phyloP scores from a whole-genome alignment of 2,329 filamentous ascomycete genomes.

The Rosellinia necatrix region DNA sequence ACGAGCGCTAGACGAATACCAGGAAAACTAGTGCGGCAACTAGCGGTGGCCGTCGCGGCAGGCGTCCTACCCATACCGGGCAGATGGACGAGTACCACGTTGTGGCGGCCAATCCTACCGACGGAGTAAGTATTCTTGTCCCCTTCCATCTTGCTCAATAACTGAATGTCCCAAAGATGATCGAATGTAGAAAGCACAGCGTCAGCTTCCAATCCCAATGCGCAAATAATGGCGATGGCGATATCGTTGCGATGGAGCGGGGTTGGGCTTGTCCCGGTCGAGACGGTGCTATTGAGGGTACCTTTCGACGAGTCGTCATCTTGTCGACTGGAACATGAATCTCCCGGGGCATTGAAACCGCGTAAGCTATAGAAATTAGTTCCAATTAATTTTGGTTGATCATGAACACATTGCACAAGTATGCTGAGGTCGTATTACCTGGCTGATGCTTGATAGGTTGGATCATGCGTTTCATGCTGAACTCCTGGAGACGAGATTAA shows the following conservation, averaged over 20 bases:
- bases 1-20: neutral
- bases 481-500: neutral
- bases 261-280: neutral
- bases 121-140: conserved; percentile 12
- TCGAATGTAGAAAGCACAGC: conserved; percentile 5
- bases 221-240: conserved; percentile 7
- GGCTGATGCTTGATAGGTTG: neutral
- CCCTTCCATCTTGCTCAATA: neutral
- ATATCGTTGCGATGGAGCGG: neutral
- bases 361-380: neutral
- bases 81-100: conserved; percentile 14
- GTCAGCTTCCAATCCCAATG: conserved; percentile 4
- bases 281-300: neutral
- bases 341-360: no score
- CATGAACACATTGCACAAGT: no score
- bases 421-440: conserved; percentile 9
- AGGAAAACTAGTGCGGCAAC: conserved; percentile 10
- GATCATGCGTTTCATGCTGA: neutral
- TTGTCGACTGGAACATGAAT: neutral
- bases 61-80: conserved; percentile 5
- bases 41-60: conserved; percentile 4
- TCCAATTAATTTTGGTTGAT: neutral
- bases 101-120: conserved; percentile 11
- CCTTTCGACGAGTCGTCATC: neutral
- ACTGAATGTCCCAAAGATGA: conserved; percentile 10